Percentiles rank a stretch among this genome's conserved stretches.
These are phyloP conservation scores for Pneumocystis carinii DNA, from an alignment of 1,139 yeast species.

Conservation along the genomic window DNA sequence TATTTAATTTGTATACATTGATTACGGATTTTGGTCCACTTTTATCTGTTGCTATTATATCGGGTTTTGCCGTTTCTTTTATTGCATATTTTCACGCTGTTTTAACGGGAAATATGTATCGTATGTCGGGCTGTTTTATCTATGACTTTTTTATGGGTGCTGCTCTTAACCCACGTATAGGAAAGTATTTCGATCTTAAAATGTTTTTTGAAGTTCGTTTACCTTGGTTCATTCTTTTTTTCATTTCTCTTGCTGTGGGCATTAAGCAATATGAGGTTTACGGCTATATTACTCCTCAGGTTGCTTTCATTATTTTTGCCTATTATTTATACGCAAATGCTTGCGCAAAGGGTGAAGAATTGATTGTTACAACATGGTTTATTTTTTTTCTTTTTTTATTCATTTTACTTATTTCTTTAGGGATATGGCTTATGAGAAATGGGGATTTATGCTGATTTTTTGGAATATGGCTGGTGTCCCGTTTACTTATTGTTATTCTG, in stretches of 20 bases:
- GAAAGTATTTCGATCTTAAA: conserved; percentile 67
- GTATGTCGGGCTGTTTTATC: conserved; percentile 80
- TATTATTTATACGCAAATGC: conserved; percentile 95
- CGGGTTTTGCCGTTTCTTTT: conserved; percentile 62
- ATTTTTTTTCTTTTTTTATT: not conserved
- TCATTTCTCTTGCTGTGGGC: conserved; percentile 58
- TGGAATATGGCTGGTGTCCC: conserved; percentile 99
- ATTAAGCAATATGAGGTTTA: conserved; percentile 66
- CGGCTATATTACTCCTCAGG: conserved; percentile 68
- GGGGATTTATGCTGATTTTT: conserved; percentile 92
- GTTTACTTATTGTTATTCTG: conserved; percentile 89
- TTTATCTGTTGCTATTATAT: conserved; percentile 76
- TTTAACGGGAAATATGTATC: conserved; percentile 38
- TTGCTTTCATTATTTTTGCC: conserved; percentile 57
- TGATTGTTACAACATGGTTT: conserved; percentile 90
- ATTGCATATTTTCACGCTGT: conserved; percentile 37
- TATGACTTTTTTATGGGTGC: conserved; percentile 97
- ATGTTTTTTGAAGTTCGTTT: conserved; percentile 95
- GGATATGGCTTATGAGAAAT: conserved; percentile 97
- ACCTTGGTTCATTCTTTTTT: conserved; percentile 88
- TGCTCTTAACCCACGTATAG: conserved; percentile 88
- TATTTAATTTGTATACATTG: conserved; percentile 57
- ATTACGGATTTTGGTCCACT: conserved; percentile 77
- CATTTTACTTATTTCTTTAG: not conserved
- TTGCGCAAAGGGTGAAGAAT: conserved; percentile 93